Conservation (phyloP, 306 rosid species). For the Casuarina glauca region DNA sequence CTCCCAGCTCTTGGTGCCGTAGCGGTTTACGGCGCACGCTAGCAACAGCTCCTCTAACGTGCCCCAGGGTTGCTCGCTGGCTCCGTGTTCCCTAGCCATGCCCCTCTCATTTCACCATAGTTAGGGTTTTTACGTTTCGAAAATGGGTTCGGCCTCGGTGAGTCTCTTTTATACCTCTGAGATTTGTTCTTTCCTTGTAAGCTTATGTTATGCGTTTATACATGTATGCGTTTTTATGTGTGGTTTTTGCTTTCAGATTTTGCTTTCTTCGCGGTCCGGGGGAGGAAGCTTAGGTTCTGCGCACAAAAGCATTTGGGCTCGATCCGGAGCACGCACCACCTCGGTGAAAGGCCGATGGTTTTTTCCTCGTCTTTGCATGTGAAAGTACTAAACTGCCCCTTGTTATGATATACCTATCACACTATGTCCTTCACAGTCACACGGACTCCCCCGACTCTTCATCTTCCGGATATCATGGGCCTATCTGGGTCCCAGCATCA, state of each 20-base stretch:
- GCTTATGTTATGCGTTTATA: neutral
- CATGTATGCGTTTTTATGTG: neutral
- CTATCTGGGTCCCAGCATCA: neutral
- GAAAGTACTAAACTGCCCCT: neutral
- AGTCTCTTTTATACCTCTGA: neutral
- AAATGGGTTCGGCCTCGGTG: neutral
- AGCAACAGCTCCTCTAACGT: constrained; percentile 59
- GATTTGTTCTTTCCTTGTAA: neutral
- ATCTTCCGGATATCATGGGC: constrained; percentile 5
- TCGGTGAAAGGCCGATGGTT: neutral
- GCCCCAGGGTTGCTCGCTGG: constrained; percentile 52
- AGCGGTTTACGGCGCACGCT: constrained; percentile 53
- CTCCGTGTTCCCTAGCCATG: constrained; percentile 47
- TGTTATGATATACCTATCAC: neutral
- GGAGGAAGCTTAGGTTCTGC: neutral
- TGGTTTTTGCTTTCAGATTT: neutral
- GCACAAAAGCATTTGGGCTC: constrained; percentile 1
- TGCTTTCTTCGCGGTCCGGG: constrained; percentile 6
- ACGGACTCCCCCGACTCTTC: neutral
- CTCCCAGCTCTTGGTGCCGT: constrained; percentile 50
- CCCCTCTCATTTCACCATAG: constrained; percentile 48
- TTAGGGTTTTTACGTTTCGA: constrained; percentile 47
- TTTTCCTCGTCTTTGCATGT: neutral
- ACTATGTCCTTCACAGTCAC: neutral
- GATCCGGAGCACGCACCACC: constrained; percentile 12